Evolutionary conservation across 2,329 filamentous ascomycete genomes (phyloP), one percentile per base, ranked within the genome.

Genomic region (Onygena corvina): DNA sequence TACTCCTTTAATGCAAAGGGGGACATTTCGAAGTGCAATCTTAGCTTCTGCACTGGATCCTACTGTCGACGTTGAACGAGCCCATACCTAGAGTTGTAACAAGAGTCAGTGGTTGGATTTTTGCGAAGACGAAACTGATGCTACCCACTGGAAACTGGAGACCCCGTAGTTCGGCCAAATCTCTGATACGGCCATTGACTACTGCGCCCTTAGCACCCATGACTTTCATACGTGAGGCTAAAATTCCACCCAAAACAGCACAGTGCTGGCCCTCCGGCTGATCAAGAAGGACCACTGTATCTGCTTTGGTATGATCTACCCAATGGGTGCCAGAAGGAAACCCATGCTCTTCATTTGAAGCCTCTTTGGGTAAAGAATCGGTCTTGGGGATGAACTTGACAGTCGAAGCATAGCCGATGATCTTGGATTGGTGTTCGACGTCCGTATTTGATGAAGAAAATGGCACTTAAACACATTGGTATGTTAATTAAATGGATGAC

Each of bases 201-300:
- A 87, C 67, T 8, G 83, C 73, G 2, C 74, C 82, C 55, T 71
- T 70, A 14, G 76, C 76, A 11, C 76, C 76, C 8, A 81, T 70
- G 11, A 74, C 62, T 58, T 79, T 78, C 75, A 87, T 83, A 16
- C 84, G 72, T 25, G 76, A 69, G 3, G 81, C 84, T 76, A 87
- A 84, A 55, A 88, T 85, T 14, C 84, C 84, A n/a, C 84, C 84
- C 4, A 85, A 74, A 5, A 85, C 74, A 4, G 84, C 84, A 64
- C 84, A 86, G 47, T 72, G 73, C 61, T 86, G 82, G 0, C 71
- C 73, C 0, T 69, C 59, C 0, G 83, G 81, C 58, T 87, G 83
- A 53, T 77, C 76, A 51, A 87, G 73, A 3, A 88, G 67, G 3
- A 81, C 76, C 48, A 87, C 72, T 1, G 79, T 82, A 5, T 72